Base-by-base conservation (phyloP, 805 yeast genomes). In the Schizosaccharomyces cryophilus region DNA sequence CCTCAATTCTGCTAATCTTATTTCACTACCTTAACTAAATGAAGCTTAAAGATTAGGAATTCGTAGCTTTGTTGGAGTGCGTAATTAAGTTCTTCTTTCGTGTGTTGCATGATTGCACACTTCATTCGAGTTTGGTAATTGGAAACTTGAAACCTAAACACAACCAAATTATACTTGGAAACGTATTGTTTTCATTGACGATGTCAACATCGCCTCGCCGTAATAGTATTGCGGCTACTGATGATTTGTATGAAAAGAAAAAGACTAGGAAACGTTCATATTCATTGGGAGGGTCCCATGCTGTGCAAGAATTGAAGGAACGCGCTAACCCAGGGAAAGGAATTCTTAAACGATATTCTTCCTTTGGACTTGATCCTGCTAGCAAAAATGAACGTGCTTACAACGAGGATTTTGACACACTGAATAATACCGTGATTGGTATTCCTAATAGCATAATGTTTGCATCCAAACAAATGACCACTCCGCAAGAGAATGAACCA, bases 401-500 rank as follows among this genome's bases (percentile, higher is more conserved):
- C 38, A 17, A 17, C 15, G 31, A 29, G 7, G n/a, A 24, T 51
- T 17, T 51, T 17, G 19, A 21, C 4, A 21, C 56, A 29, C n/a
- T 24, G 19, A 51, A 51, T 51, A 21, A 51, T 29, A 51, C 56
- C 9, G 56, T 51, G 17, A 51, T 51, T 24, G 56, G 56, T 9
- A 51, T 51, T 5, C 35, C 56, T 9, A 51, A 29, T 29, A 24
- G 19, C 15, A 29, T 51, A 5, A 24, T 51, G 35, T 21, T 29
- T 29, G 56, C 56, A 4, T 56, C 60, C 9, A 61, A 61, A 15
- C 51, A 45, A 45, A 45, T 45, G 51, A 63, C 60, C 13, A 51
- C 56, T 19, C 26, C 26, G 3, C 61, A 63, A n/a, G 64, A 64
- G 29, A 61, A 63, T 59, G 58, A 55, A n/a, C 54, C 47, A 17